Conservation (phyloP, 306 rosid species). For the Acacia melanoxylon region DNA sequence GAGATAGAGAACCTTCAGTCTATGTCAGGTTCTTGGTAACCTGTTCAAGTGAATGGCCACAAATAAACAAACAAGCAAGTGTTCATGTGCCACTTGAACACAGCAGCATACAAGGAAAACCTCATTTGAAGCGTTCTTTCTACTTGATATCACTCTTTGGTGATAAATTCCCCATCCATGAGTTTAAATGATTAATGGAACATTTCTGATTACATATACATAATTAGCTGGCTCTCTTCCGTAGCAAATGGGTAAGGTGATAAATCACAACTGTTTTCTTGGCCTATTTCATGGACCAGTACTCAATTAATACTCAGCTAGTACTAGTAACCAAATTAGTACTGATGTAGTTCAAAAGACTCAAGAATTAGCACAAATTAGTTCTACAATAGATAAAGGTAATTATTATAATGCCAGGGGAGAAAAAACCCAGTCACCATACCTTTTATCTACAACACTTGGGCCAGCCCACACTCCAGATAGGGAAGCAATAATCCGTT, state of each 20-base stretch:
- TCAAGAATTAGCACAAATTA: conserved; percentile 17
- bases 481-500: conserved; percentile 76
- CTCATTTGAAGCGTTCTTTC: not conserved
- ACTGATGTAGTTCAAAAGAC: not conserved
- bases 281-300: not conserved
- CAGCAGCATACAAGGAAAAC: not conserved
- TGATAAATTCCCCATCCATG: not conserved
- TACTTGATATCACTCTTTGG: not conserved
- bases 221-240: not conserved
- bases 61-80: not conserved
- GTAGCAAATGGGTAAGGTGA: not conserved
- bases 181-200: not conserved
- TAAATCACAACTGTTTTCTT: not conserved
- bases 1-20: not conserved
- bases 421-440: conserved; percentile 21
- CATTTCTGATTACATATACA: not conserved
- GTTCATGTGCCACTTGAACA: not conserved
- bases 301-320: conserved; percentile 6
- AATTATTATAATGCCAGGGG: not conserved
- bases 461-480: conserved; percentile 89
- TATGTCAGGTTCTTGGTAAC: not conserved
- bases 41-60: not conserved
- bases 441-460: conserved; percentile 64
- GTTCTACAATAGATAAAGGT: conserved; percentile 15
- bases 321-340: not conserved